Evolutionary conservation across 1,284 basidiomycete species (phyloP).

Genomic region (Boletus albobrunnescens): DNA sequence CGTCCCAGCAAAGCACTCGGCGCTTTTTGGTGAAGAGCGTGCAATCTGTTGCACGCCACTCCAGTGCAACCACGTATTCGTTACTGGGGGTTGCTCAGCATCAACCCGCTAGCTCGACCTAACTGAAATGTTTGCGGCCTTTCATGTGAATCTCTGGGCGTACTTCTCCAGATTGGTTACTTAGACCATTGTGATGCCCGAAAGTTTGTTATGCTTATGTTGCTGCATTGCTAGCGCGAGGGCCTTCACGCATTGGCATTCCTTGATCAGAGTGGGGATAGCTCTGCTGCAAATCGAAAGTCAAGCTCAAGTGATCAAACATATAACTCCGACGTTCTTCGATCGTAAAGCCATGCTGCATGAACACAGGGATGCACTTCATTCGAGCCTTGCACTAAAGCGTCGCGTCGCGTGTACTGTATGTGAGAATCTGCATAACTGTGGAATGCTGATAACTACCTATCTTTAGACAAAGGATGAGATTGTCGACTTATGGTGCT

Average conservation of each 20-base stretch:
- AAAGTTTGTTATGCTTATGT: no score
- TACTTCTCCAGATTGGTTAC: neutral
- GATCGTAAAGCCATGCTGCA: no score
- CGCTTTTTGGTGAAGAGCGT: neutral
- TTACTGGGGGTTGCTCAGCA: neutral
- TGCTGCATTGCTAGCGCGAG: neutral
- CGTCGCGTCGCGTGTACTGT: neutral
- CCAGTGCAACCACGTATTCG: neutral
- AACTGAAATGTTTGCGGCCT: neutral
- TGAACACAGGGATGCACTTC: neutral
- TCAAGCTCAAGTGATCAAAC: neutral
- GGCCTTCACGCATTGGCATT: no score
- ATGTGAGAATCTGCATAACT: neutral
- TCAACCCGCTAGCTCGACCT: neutral
- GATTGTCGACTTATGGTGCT: no score
- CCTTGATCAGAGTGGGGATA: neutral
- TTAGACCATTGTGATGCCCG: neutral
- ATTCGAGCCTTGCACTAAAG: neutral
- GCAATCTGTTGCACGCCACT: no score
- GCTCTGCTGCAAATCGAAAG: no score
- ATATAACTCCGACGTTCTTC: neutral
- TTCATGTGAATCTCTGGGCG: neutral
- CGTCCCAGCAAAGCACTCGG: neutral
- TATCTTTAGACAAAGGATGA: no score
- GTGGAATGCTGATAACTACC: neutral